phyloP scores from a whole-genome alignment of 2,329 filamentous ascomycete genomes.

The Hymenoscyphus repandus region DNA sequence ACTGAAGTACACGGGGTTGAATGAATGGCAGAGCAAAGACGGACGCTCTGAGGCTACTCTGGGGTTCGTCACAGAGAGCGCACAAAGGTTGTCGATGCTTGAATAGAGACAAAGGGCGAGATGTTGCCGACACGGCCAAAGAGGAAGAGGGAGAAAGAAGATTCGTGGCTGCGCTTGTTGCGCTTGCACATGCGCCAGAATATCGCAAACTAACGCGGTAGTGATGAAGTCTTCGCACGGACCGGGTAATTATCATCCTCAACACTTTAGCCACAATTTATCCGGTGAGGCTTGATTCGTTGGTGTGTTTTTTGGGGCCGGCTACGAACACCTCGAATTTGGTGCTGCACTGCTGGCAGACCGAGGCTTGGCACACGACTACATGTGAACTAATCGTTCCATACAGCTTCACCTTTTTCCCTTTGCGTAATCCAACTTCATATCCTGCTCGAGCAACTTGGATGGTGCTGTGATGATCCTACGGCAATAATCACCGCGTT shows the following conservation, averaged over 20 bases:
- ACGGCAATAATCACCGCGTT: slow-evolving; percentile 11
- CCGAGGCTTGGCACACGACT: slow-evolving; percentile 7
- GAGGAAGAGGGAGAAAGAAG: background rate
- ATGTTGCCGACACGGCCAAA: background rate
- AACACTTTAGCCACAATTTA: no score
- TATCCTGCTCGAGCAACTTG: background rate
- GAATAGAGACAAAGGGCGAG: slow-evolving; percentile 14
- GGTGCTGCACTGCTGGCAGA: background rate
- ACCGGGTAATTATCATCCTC: no score
- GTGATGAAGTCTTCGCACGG: no score
- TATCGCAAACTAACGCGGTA: no score
- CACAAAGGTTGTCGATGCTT: slow-evolving; percentile 30
- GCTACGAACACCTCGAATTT: no score
- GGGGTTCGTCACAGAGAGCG: slow-evolving; percentile 27
- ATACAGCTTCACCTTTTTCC: background rate
- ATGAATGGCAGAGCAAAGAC: slow-evolving; percentile 30
- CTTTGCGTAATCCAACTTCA: background rate
- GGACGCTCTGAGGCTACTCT: slow-evolving; percentile 30
- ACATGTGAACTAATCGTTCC: slow-evolving; percentile 1
- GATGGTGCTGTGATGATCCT: slow-evolving; percentile 11
- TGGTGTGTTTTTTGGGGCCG: no score
- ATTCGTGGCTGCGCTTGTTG: background rate
- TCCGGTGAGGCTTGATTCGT: no score
- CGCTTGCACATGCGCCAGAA: no score
- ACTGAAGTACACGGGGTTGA: slow-evolving; percentile 14